phyloP scores from a whole-genome alignment of 768 basidiomycete genomes.

The Daedaleopsis sinensis region DNA sequence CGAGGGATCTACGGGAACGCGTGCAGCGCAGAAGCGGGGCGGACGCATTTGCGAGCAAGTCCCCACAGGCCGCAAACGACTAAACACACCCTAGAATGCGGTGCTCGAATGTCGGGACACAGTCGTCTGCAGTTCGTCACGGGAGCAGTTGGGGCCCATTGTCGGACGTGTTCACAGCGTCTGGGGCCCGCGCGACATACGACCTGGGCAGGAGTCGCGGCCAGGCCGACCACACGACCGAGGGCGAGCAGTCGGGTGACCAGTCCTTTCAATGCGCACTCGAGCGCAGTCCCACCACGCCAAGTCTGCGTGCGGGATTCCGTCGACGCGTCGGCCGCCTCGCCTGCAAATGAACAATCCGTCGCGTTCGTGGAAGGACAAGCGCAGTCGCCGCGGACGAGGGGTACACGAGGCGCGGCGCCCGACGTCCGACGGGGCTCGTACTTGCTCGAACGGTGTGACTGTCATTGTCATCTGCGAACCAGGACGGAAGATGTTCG shows the following conservation, averaged over 20 bases:
- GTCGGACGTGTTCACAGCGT: conserved; percentile 19
- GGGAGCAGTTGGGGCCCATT: conserved; percentile 9
- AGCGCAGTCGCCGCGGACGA: neutral
- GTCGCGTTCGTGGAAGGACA: conserved; percentile 5
- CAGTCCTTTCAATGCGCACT: neutral
- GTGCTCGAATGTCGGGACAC: neutral
- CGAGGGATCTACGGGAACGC: neutral
- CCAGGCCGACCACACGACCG: conserved; percentile 14
- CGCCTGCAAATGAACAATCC: conserved; percentile 1
- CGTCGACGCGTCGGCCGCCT: conserved; percentile 18
- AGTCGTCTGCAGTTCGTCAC: too few relatives aligned
- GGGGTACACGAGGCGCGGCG: neutral
- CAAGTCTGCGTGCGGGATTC: neutral
- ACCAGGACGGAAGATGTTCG: neutral
- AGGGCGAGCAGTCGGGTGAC: conserved; percentile 16
- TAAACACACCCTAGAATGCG: neutral
- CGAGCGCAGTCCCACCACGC: conserved; percentile 9
- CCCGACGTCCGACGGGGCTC: conserved; percentile 8
- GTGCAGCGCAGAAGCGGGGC: neutral
- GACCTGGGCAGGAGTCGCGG: conserved; percentile 2
- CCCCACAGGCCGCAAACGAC: neutral
- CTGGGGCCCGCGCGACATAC: neutral
- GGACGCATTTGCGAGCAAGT: neutral
- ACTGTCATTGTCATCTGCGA: neutral
- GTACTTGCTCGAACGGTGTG: neutral